Evolutionary conservation across 495 filamentous ascomycete species (phyloP).

Genomic region (Lichenothelia convexa): DNA sequence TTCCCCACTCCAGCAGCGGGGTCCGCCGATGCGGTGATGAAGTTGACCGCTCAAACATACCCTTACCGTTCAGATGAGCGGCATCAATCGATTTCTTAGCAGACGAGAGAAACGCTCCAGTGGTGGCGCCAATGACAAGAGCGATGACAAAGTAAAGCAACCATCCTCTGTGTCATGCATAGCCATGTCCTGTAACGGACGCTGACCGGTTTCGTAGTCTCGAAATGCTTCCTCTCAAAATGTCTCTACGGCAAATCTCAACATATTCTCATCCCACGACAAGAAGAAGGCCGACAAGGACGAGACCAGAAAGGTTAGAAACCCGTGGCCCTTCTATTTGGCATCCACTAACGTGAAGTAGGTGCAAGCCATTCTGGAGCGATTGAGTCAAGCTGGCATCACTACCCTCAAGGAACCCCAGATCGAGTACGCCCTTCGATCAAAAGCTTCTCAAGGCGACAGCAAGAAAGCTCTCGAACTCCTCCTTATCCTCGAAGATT

Average conservation of each 20-base stretch:
- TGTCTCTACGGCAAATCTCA: too few species aligned
- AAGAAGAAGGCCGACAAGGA: constrained; percentile 33
- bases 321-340: too few species aligned
- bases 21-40: too few species aligned
- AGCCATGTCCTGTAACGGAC: too few species aligned
- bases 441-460: constrained; percentile 47
- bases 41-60: too few species aligned
- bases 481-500: constrained; percentile 54
- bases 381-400: constrained; percentile 33
- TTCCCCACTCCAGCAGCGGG: too few species aligned
- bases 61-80: too few species aligned
- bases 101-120: constrained; percentile 43
- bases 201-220: too few species aligned
- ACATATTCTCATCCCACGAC: constrained; percentile 37
- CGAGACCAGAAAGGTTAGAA: constrained; percentile 34
- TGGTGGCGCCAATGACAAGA: constrained; percentile 2
- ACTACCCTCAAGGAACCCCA: constrained; percentile 39
- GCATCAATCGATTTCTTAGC: constrained; percentile 51
- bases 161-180: too few species aligned
- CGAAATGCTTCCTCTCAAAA: too few species aligned
- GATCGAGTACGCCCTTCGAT: constrained; percentile 48
- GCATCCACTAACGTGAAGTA: constrained; percentile 15
- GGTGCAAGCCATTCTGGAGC: constrained; percentile 36
- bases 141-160: background rate
- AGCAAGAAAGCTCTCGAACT: constrained; percentile 57